Evolutionary conservation across 805 yeast species (phyloP), one percentile per base, ranked within the genome.

Genomic region (Starmerella kuoi): DNA sequence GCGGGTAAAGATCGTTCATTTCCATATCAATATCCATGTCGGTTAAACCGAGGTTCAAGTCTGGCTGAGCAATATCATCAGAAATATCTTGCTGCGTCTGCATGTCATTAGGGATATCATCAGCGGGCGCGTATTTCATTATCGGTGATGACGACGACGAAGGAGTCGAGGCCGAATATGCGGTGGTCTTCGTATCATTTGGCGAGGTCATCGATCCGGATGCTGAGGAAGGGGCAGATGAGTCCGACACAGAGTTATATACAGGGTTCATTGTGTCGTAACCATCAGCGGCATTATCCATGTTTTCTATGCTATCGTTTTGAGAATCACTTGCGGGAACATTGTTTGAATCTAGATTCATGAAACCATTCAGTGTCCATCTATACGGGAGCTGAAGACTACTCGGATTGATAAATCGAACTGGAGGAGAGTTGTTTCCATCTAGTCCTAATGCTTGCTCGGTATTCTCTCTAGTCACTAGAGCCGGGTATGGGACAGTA

Each of bases 401-500:
- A 36, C 50, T 47, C n/a, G 50, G 50, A 31, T 47, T 33, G 38
- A 47, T 37, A 42, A 28, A 47, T 24, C 33, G 23, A 20, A 47
- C 35, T 7, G 50, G 37, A 5, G 37, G 49, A 4, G 50, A 28
- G 7, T 20, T 20, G 41, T 40, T 30, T 4, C 45, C 24, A 14
- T 24, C 33, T 35, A 32, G 27, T 26, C 40, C 47, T 14, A 35
- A 31, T 23, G 31, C 25, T 32, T 39, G 37, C 34, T 33, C 31
- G 34, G 32, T 23, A 17, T 21, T 22, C 20, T 38, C 25, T 12
- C 42, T 30, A 19, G 26, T 32, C 25, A 37, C 5, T 8, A 31
- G 20, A 1, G 35, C 31, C 21, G 47, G 28, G 18, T 27, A 30
- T 7, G 38, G 31, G 18, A 18, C 11, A 37, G 32, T 25, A 9